Conservation (phyloP, 345 rosid species). For the Rhodomyrtus tomentosa region DNA sequence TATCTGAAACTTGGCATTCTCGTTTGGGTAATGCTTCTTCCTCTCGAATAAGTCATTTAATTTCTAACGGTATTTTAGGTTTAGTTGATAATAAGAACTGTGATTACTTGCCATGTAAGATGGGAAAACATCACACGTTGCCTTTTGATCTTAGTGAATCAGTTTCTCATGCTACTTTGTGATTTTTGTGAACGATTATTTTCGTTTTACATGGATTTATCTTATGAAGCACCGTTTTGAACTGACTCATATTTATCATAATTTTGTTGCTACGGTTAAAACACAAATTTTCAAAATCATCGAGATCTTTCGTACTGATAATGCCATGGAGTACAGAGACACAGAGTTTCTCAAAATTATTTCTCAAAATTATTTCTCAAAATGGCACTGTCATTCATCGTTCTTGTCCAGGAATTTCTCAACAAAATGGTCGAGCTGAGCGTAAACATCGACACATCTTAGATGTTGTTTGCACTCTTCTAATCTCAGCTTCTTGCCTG, state of each 20-base stretch:
- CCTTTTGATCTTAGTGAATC: neutral
- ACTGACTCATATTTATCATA: too few relatives aligned
- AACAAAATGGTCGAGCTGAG: neutral
- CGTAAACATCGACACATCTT: neutral
- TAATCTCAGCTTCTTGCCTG: neutral
- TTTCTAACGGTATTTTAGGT: neutral
- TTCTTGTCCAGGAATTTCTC: neutral
- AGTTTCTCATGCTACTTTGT: too few relatives aligned
- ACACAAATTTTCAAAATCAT: too few relatives aligned
- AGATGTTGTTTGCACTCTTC: neutral
- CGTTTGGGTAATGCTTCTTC: neutral
- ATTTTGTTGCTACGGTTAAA: too few relatives aligned
- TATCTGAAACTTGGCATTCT: neutral
- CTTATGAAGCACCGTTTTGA: too few relatives aligned
- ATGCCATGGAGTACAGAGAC: too few relatives aligned
- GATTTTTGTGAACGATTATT: too few relatives aligned
- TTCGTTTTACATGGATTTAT: too few relatives aligned
- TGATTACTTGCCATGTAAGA: neutral
- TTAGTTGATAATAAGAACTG: rapidly evolving
- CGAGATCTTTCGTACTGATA: too few relatives aligned
- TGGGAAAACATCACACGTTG: neutral
- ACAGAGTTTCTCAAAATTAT: too few relatives aligned
- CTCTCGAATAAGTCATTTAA: neutral
- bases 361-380: too few relatives aligned
- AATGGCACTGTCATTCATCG: neutral